Conservation (phyloP, 306 rosid genomes). For the Ormosia emarginata region DNA sequence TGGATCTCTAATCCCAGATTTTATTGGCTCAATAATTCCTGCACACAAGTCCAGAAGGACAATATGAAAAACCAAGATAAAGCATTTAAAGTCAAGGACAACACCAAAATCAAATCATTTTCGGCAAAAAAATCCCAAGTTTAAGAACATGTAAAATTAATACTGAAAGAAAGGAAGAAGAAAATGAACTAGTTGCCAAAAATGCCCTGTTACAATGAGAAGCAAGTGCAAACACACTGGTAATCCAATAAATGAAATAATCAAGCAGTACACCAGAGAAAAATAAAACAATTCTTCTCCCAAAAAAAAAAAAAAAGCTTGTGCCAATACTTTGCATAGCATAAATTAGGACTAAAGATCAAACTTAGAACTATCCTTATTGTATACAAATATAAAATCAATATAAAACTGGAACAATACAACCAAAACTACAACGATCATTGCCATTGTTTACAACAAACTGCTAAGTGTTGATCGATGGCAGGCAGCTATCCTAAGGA, state of each 20-base stretch:
- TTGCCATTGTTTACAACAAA: neutral
- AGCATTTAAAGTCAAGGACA: neutral
- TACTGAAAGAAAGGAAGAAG: neutral
- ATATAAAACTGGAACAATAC: neutral
- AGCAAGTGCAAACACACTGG: neutral
- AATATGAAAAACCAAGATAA: neutral
- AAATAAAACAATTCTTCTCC: neutral
- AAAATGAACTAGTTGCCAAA: neutral
- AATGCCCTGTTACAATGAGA: neutral
- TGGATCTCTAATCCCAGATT: constrained; percentile 95
- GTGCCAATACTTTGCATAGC: neutral
- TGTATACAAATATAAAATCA: neutral
- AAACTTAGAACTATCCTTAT: neutral
- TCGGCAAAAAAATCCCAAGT: neutral
- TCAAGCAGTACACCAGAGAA: neutral
- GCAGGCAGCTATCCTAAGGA: neutral
- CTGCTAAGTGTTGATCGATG: neutral
- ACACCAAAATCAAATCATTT: neutral
- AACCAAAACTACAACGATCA: neutral
- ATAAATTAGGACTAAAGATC: neutral
- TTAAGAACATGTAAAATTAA: neutral
- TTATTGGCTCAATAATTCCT: constrained; percentile 90
- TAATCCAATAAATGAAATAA: neutral
- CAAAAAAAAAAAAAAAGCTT: neutral
- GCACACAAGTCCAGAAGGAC: constrained; percentile 16